Evolutionary conservation across 768 basidiomycete species (phyloP).

Genomic region (Ramaria rubella): DNA sequence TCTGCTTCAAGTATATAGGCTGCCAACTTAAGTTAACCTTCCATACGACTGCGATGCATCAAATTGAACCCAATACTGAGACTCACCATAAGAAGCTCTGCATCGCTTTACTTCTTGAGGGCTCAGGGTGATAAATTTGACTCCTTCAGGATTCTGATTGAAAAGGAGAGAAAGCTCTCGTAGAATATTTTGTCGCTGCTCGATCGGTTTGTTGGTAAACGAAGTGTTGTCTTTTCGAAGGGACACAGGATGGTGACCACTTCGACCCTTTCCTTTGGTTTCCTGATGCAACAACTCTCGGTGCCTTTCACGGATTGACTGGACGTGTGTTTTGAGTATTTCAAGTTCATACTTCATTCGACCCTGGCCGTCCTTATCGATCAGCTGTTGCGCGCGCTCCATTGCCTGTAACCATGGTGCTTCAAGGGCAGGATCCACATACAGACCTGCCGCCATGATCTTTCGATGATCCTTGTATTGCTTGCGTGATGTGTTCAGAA

Average conservation of each 20-base stretch:
- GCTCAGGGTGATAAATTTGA: background rate
- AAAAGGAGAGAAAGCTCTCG: constrained; percentile 40
- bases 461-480: constrained; percentile 1
- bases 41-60: background rate
- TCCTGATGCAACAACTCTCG: constrained; percentile 15
- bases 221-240: constrained; percentile 5
- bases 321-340: constrained; percentile 36
- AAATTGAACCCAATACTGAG: background rate
- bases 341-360: constrained; percentile 29
- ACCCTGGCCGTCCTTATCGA: background rate
- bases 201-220: constrained; percentile 37
- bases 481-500: constrained; percentile 1
- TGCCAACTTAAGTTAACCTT: background rate
- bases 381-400: constrained; percentile 17
- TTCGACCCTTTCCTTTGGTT: background rate
- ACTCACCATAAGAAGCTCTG: constrained; percentile 7
- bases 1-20: constrained; percentile 4
- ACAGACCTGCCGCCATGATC: background rate
- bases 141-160: constrained; percentile 22
- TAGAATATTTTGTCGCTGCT: constrained; percentile 41
- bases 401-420: constrained; percentile 34
- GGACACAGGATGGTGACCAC: background rate
- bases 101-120: background rate
- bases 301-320: constrained; percentile 24
- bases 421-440: constrained; percentile 23